These are phyloP conservation scores for Podaxis sp. DNA, from an alignment of 768 basidiomycete genomes.

Conservation along the genomic window DNA sequence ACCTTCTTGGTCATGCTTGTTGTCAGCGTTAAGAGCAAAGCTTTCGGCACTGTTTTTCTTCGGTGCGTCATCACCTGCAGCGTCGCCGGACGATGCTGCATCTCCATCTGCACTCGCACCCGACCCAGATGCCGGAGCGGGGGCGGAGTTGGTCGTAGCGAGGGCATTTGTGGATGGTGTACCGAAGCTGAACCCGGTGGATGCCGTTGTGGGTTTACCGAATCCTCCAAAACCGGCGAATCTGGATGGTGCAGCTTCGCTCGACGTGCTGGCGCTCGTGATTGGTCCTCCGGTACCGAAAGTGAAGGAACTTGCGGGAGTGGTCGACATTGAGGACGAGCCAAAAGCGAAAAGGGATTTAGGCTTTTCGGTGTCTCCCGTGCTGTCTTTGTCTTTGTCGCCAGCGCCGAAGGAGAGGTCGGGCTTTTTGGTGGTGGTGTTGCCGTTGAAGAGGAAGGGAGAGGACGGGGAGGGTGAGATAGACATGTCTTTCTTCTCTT, in stretches of 20 bases:
- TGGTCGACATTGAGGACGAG: conserved; percentile 9
- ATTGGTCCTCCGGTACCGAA: conserved; percentile 12
- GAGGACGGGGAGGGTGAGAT: neutral
- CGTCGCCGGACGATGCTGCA: neutral
- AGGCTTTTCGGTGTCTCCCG: neutral
- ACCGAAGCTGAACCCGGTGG: neutral
- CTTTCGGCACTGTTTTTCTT: conserved; percentile 8
- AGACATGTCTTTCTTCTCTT: neutral
- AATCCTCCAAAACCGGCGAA: conserved; percentile 34
- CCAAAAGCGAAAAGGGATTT: conserved; percentile 15
- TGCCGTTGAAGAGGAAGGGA: neutral
- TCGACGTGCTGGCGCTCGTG: neutral
- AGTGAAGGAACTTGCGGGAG: neutral
- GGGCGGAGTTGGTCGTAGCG: conserved; percentile 24
- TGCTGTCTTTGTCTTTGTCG: neutral
- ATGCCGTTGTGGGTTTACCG: conserved; percentile 24
- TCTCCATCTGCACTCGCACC: conserved; percentile 8
- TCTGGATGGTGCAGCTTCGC: conserved; percentile 19
- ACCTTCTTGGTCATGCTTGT: conserved; percentile 67
- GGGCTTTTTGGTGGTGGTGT: neutral
- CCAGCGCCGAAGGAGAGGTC: neutral
- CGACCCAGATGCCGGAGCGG: conserved; percentile 13
- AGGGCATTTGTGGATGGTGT: conserved; percentile 26
- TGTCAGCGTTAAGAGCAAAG: conserved; percentile 16
- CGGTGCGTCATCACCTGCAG: conserved; percentile 14